phyloP scores from a whole-genome alignment of 1,284 basidiomycete species.

The Phylloporus sp. region DNA sequence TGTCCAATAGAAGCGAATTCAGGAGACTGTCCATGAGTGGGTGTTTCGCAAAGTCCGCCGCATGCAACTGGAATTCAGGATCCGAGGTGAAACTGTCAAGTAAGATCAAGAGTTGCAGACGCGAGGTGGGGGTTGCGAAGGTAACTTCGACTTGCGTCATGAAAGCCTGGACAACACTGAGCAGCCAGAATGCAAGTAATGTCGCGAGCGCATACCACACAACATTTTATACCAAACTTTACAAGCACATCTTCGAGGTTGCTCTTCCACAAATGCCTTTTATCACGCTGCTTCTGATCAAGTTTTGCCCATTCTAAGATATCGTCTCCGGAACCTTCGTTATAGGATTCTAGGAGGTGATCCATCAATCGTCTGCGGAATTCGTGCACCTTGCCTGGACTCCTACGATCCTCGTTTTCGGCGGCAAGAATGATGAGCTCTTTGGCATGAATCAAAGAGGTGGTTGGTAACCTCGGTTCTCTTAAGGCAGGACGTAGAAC shows the following conservation, averaged over 20 bases:
- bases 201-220: slow-evolving; percentile 53
- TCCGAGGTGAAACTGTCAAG: slow-evolving; percentile 65
- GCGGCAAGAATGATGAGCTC: slow-evolving; percentile 69
- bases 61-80: slow-evolving; percentile 50
- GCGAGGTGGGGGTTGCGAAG: slow-evolving; percentile 59
- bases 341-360: slow-evolving; percentile 71
- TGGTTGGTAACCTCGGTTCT: slow-evolving; percentile 65
- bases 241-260: slow-evolving; percentile 77
- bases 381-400: slow-evolving; percentile 56
- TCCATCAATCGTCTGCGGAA: slow-evolving; percentile 73
- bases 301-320: slow-evolving; percentile 73
- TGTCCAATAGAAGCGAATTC: slow-evolving; percentile 68
- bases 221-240: slow-evolving; percentile 60
- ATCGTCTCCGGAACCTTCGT: slow-evolving; percentile 72
- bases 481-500: slow-evolving; percentile 75
- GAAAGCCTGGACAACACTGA: slow-evolving; percentile 53
- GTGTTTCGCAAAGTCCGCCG: slow-evolving; percentile 60
- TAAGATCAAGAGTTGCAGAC: slow-evolving; percentile 70
- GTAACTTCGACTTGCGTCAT: slow-evolving; percentile 64
- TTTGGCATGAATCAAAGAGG: slow-evolving; percentile 67
- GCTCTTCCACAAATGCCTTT: slow-evolving; percentile 67
- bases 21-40: slow-evolving; percentile 64
- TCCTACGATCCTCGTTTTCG: slow-evolving; percentile 48
- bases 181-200: slow-evolving; percentile 16
- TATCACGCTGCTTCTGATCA: slow-evolving; percentile 60